Conservation (phyloP, 306 rosid species). For the Glycyrrhiza uralensis region DNA sequence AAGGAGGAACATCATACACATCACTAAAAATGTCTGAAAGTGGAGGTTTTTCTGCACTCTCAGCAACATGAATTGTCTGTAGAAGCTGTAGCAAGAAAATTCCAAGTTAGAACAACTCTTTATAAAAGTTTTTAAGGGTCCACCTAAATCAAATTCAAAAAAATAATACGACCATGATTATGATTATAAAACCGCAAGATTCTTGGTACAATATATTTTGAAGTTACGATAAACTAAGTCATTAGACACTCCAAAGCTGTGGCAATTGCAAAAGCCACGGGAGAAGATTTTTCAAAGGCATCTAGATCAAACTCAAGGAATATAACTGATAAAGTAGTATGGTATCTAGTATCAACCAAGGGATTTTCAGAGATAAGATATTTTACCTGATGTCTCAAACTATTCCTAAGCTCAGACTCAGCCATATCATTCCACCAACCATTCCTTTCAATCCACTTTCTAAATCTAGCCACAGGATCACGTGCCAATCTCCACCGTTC, state of each 20-base stretch:
- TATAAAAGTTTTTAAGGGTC: not conserved
- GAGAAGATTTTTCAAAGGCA: not conserved
- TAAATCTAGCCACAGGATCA: slow-evolving; percentile 75
- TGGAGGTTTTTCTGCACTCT: slow-evolving; percentile 71
- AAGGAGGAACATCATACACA: slow-evolving; percentile 71
- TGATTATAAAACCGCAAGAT: not conserved
- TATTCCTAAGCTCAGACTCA: slow-evolving; percentile 63
- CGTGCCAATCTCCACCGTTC: slow-evolving; percentile 72
- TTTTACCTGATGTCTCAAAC: slow-evolving; percentile 60
- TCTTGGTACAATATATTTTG: not conserved
- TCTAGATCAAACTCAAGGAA: not conserved
- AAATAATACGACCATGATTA: not conserved
- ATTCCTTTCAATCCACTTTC: slow-evolving; percentile 87
- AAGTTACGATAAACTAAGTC: not conserved
- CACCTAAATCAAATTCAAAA: slow-evolving; percentile 5
- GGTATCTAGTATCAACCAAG: not conserved
- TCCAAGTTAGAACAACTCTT: not conserved
- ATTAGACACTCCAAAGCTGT: not conserved
- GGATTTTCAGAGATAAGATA: slow-evolving; percentile 16
- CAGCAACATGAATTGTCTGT: slow-evolving; percentile 84
- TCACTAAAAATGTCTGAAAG: slow-evolving; percentile 66
- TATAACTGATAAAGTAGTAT: not conserved
- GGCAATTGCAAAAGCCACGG: not conserved
- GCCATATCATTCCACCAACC: slow-evolving; percentile 76
- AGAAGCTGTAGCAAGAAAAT: slow-evolving; percentile 52